Base-by-base conservation (phyloP, 441 rosid species). In the Jatropha podagrica region DNA sequence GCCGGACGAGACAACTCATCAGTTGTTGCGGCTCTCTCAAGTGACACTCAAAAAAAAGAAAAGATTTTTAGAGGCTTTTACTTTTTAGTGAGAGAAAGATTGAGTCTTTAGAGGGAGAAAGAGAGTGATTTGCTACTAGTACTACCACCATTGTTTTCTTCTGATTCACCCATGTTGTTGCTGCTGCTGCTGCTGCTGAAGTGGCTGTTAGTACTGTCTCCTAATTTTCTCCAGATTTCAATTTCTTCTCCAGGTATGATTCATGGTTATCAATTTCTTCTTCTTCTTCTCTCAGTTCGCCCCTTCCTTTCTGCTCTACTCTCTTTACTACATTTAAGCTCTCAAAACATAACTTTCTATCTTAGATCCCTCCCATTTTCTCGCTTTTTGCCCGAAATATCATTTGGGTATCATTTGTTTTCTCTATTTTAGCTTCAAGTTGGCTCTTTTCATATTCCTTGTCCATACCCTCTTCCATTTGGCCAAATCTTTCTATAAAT, bases 1-100 rank as follows among this genome's bases (percentile, higher is more conserved):
- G 76, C 69, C 72, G 76, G 88, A 81, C 75, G 82, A 68, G 92
- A 86, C 88, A 84, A 78, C 87, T 86, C 88, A 91, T 84, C 90
- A 81, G 87, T 77, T 80, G 91, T 84, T 86, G 87, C 90, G 83
- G 86, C 78, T 81, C 78, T 76, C 79, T 71, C 84, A 82, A 84
- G 84, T 77, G 83, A 83, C 72, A 65, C 75, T 64, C 66, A 0
- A 71, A 64, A 42, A 60, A 69, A 62, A 68, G 55, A 20, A 62
- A 80, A 58, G 52, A 70, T 51, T 51, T 67, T 67, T 67, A 72
- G 54, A 71, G n/a, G 13, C 38, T 72, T 61, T 61, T 61, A 60
- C 58, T 61, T 41, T 72, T 48, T 61, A 72, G 75, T 72, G 75
- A 55, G 56, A 61, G 74, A 72, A 55, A 67, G 60, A 18, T 8